Conservation (phyloP, 306 rosid species). For the Luffa aegyptiaca region DNA sequence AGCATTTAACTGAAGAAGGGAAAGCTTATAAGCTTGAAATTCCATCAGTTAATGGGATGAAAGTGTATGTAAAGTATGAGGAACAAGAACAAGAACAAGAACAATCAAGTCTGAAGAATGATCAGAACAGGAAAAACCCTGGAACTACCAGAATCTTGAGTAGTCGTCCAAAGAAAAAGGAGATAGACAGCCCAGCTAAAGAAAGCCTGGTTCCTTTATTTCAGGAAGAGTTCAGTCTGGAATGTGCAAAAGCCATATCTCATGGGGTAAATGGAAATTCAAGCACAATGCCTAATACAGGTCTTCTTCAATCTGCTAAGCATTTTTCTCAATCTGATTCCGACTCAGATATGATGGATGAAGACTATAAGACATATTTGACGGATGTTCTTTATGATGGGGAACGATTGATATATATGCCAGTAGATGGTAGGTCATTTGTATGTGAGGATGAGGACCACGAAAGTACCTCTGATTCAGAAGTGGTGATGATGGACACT, state of each 20-base stretch:
- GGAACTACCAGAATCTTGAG: background rate
- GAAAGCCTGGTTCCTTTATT: background rate
- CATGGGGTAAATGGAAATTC: background rate
- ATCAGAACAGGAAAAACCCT: constrained; percentile 4
- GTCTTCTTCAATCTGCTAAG: background rate
- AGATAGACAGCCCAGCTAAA: background rate
- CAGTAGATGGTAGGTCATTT: constrained; percentile 8
- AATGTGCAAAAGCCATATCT: constrained; percentile 1
- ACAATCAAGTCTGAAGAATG: background rate
- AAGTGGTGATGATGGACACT: constrained; percentile 22
- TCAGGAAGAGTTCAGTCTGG: constrained; percentile 1
- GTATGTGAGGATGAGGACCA: constrained; percentile 6
- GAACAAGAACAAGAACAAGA: constrained; percentile 1
- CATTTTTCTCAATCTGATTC: background rate
- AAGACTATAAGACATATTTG: constrained; percentile 20
- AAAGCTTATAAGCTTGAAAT: constrained; percentile 18
- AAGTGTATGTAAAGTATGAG: constrained; percentile 19
- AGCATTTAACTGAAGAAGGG: constrained; percentile 22
- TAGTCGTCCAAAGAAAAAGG: background rate
- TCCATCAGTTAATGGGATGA: constrained; percentile 3
- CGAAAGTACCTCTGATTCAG: constrained; percentile 26
- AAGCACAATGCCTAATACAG: background rate
- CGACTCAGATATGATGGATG: constrained; percentile 16
- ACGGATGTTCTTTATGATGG: background rate
- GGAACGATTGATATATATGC: constrained; percentile 1